Evolutionary conservation across 2,329 filamentous ascomycete species (phyloP).

Genomic region (Lachnum nothofagi): DNA sequence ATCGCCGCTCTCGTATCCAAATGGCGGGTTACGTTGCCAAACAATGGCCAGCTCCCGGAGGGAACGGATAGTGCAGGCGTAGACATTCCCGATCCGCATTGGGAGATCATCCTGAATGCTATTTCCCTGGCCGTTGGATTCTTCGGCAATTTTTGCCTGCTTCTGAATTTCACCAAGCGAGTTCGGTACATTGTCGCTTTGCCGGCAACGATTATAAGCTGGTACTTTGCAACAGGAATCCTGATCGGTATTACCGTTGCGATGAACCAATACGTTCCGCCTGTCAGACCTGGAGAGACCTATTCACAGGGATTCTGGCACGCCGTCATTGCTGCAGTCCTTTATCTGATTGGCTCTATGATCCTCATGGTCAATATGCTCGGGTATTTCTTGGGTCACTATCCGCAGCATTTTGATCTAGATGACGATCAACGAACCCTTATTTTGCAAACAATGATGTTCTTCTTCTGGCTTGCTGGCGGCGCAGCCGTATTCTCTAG

Average conservation of each 20-base stretch:
- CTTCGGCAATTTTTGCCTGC: slow-evolving; percentile 60
- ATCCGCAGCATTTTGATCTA: slow-evolving; percentile 61
- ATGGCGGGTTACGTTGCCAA: slow-evolving; percentile 51
- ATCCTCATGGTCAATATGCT: slow-evolving; percentile 66
- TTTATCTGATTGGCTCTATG: slow-evolving; percentile 59
- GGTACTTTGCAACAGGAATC: slow-evolving; percentile 58
- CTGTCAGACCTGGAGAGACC: slow-evolving; percentile 42
- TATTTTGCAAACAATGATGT: slow-evolving; percentile 65
- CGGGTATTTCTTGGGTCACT: slow-evolving; percentile 63
- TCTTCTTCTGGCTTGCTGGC: slow-evolving; percentile 64
- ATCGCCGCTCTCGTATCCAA: slow-evolving; percentile 62
- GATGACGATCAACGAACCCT: slow-evolving; percentile 64
- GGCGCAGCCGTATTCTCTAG: slow-evolving; percentile 57
- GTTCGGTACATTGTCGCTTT: slow-evolving; percentile 63
- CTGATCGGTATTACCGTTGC: slow-evolving; percentile 53
- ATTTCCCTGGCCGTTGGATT: slow-evolving; percentile 60
- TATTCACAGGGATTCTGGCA: slow-evolving; percentile 70
- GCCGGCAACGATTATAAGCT: slow-evolving; percentile 62
- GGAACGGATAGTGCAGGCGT: slow-evolving; percentile 47
- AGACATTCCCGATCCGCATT: slow-evolving; percentile 52
- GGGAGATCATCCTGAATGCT: slow-evolving; percentile 58
- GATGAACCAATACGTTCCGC: slow-evolving; percentile 49
- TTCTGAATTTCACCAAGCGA: slow-evolving; percentile 63
- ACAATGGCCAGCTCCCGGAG: slow-evolving; percentile 39
- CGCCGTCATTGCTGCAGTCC: slow-evolving; percentile 56